Evolutionary conservation across 2,329 filamentous ascomycete species (phyloP).

Genomic region (Graphilbum ipis-grandicollis): DNA sequence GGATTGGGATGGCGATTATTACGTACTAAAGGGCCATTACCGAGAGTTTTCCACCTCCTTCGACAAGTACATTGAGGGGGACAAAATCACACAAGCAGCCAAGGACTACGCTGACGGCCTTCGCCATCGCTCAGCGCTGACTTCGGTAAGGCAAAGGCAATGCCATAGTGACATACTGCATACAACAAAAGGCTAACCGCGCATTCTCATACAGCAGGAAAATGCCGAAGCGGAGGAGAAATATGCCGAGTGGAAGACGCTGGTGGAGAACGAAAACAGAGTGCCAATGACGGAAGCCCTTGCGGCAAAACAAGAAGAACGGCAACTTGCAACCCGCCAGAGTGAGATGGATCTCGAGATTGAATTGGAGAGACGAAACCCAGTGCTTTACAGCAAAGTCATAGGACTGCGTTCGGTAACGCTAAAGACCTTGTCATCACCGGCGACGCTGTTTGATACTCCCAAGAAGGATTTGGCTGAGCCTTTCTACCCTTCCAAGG

Average conservation of each 20-base stretch:
- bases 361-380: conserved; percentile 28
- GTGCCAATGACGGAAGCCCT: conserved; percentile 19
- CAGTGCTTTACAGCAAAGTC: conserved; percentile 27
- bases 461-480: conserved; percentile 4
- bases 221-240: conserved; percentile 15
- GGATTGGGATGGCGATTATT: conserved; percentile 33
- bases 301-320: conserved; percentile 21
- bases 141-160: conserved; percentile 13
- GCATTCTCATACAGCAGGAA: conserved; percentile 8
- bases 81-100: conserved; percentile 23
- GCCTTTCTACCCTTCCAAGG: conserved; percentile 9
- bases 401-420: conserved; percentile 16
- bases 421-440: background rate
- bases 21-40: conserved; percentile 38
- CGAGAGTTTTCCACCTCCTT: conserved; percentile 36
- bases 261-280: conserved; percentile 25
- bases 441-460: background rate
- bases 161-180: too few relatives aligned
- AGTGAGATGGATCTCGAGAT: conserved; percentile 30
- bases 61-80: conserved; percentile 28
- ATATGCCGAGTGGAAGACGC: conserved; percentile 27
- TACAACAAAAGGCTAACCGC: background rate
- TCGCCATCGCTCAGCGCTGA: conserved; percentile 16
- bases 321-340: conserved; percentile 21
- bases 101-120: conserved; percentile 22